Evolutionary conservation across 306 rosid genomes (phyloP).

Genomic region (cucumber (Cucumis sativus)): Cucumber_9930_V3 NC_026656.2:20139001-20139500

Average conservation of each 20-base stretch:
- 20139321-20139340: conserved; percentile 90
- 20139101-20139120: conserved; percentile 41
- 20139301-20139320: conserved; percentile 52
- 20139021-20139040: background rate
- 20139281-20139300: conserved; percentile 75
- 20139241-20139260: background rate
- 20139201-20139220: background rate
- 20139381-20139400: background rate
- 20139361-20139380: background rate
- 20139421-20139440: conserved; percentile 23
- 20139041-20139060: background rate
- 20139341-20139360: conserved; percentile 58
- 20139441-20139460: conserved; percentile 94
- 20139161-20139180: conserved; percentile 64
- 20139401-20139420: background rate
- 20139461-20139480: conserved; percentile 87
- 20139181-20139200: background rate
- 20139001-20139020: background rate
- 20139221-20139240: background rate
- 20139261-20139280: conserved; percentile 86
- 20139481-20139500: conserved; percentile 51
- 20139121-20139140: conserved; percentile 86
- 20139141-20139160: conserved; percentile 79
- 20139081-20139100: background rate
- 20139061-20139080: background rate